Base-by-base conservation (phyloP, 2,329 filamentous ascomycete genomes). In the Ustulina deusta region DNA sequence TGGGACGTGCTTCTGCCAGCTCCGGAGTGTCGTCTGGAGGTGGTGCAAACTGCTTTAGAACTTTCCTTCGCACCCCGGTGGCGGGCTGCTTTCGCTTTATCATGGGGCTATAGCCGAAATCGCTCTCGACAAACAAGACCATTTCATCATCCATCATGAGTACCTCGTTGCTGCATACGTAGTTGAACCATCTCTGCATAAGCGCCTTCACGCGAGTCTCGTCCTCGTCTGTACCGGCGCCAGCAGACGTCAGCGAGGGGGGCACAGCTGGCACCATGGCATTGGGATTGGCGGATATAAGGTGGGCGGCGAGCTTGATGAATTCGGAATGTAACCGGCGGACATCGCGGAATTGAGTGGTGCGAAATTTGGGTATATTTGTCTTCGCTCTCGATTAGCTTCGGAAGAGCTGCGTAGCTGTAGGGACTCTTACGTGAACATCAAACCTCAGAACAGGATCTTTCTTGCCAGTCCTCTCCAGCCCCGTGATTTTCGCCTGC, bases 231-330 rank as follows among this genome's bases (percentile, higher is more conserved):
- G 96, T 99, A 22, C 96, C 96, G 42, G 94, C 94, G 44, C 96
- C 96, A 32, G 96, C 96, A 7, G 94, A 94, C 7, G 96, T 98
- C 66, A 97, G 84, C n/a, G 95, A 87, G n/a, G 95, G 93, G 48
- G 96, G 96, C 0, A 99, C 94, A 10, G 95, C 94, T 2, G 96
- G 96, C 7, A 99, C 95, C 51, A 99, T 85, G 9, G 94, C 92
- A 80, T 99, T 96, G 3, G 96, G 96, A 76, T 98, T 98, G n/a
- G 95, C 94, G 27, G 95, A 97, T 79, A 97, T 94, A 65, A 99
- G 85, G 80, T 99, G 96, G 66, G 97, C 93, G 63, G 92, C 93
- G n/a, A 99, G 90, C 81, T 98, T 99, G 71, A 93, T 87, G 76
- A 99, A 99, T 78, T 99, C 96, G 55, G 93, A 94, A 81, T 99